Conservation (phyloP, 2,329 filamentous ascomycete species). For the Alternaria gansuensis region DNA sequence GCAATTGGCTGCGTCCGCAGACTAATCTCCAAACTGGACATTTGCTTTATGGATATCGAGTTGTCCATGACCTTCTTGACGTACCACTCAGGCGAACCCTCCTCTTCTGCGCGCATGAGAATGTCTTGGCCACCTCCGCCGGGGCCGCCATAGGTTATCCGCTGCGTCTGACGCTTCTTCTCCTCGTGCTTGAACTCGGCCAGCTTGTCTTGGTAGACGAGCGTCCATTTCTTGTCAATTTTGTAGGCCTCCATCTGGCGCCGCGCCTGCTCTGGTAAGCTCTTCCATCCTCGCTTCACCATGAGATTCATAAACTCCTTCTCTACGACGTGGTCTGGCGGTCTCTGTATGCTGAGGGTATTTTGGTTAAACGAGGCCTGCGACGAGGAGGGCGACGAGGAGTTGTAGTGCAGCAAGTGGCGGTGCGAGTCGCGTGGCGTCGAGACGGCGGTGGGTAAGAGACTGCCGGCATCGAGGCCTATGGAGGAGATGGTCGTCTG, state of each 20-base stretch:
- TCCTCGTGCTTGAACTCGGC: slow-evolving; percentile 95
- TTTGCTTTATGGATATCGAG: slow-evolving; percentile 86
- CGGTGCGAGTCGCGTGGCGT: slow-evolving; percentile 56
- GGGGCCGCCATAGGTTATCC: slow-evolving; percentile 65
- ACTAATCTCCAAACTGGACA: slow-evolving; percentile 93
- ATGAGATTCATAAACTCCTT: slow-evolving; percentile 92
- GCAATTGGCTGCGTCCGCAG: slow-evolving; percentile 93
- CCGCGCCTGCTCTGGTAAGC: slow-evolving; percentile 90
- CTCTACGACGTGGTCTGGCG: slow-evolving; percentile 82
- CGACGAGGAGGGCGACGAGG: slow-evolving; percentile 59
- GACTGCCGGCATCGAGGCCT: slow-evolving; percentile 52
- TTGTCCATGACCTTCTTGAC: slow-evolving; percentile 97
- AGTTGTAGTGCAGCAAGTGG: slow-evolving; percentile 54
- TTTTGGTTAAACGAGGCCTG: slow-evolving; percentile 62
- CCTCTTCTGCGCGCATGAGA: slow-evolving; percentile 84
- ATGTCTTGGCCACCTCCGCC: slow-evolving; percentile 62
- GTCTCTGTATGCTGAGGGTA: slow-evolving; percentile 72
- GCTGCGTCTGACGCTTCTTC: slow-evolving; percentile 79
- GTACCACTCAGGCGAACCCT: slow-evolving; percentile 97
- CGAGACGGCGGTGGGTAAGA: slow-evolving; percentile 51
- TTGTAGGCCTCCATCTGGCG: slow-evolving; percentile 97
- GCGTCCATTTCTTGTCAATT: slow-evolving; percentile 94
- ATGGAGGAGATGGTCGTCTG: slow-evolving; percentile 62
- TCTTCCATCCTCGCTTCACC: slow-evolving; percentile 98
- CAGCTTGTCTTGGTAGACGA: slow-evolving; percentile 93